Evolutionary conservation across 2,329 filamentous ascomycete genomes (phyloP).

Genomic region (Cladosporium phlei): DNA sequence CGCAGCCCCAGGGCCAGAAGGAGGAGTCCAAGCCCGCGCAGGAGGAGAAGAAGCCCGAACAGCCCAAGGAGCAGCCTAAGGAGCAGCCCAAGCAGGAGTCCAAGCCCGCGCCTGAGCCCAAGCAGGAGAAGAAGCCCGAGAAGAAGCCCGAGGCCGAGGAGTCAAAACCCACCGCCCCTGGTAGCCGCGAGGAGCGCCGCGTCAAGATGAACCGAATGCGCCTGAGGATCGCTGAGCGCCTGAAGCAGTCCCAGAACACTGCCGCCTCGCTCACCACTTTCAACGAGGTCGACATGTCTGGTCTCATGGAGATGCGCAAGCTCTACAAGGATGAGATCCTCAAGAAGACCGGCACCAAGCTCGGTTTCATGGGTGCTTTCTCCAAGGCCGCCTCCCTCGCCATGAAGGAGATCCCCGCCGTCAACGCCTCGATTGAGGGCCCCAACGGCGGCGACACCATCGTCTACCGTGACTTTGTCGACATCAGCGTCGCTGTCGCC

Average conservation of each 20-base stretch:
- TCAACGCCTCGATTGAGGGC: conserved; percentile 96
- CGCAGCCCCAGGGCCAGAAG: conserved; percentile 49
- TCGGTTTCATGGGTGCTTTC: conserved; percentile 99
- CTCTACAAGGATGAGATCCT: conserved; percentile 94
- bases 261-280: conserved; percentile 96
- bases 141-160: conserved; percentile 42
- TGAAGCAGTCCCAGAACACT: conserved; percentile 99
- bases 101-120: conserved; percentile 36
- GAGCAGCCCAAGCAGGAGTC: conserved; percentile 28
- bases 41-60: conserved; percentile 35
- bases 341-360: conserved; percentile 94
- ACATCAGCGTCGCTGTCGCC: conserved; percentile 93
- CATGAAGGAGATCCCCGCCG: conserved; percentile 88
- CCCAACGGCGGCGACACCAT: conserved; percentile 94
- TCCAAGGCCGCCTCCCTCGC: conserved; percentile 83
- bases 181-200: conserved; percentile 79
- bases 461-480: conserved; percentile 96
- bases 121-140: conserved; percentile 38
- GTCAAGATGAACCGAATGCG: conserved; percentile 99
- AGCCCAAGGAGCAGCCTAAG: conserved; percentile 39
- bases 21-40: conserved; percentile 39
- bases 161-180: conserved; percentile 42
- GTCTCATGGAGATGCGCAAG: conserved; percentile 94
- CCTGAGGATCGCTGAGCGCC: conserved; percentile 88
- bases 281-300: conserved; percentile 99